Conservation (phyloP, 2,329 filamentous ascomycete species). For the Sporothrix euskadiensis region DNA sequence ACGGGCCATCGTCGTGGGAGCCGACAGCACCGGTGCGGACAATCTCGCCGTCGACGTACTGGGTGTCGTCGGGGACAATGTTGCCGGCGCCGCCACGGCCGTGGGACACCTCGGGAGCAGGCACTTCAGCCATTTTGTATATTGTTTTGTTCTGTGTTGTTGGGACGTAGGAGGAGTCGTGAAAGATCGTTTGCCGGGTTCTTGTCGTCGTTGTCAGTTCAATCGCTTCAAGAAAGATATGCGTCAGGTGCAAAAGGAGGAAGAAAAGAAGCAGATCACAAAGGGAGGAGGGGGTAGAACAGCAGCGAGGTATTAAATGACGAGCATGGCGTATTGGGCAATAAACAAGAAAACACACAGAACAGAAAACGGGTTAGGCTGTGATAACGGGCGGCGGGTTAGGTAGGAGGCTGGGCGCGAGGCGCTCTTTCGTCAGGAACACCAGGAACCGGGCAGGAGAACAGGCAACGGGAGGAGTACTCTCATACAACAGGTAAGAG, state of each 20-base stretch:
- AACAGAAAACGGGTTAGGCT: conserved; percentile 25
- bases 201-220: neutral
- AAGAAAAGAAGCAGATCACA: neutral
- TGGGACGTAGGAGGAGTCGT: neutral
- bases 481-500: neutral
- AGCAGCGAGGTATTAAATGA: conserved; percentile 18
- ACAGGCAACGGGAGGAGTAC: neutral
- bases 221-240: neutral
- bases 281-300: neutral
- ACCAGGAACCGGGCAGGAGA: neutral
- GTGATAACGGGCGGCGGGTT: conserved; percentile 18
- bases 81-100: conserved; percentile 64
- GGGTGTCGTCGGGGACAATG: conserved; percentile 58
- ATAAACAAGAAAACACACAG: neutral
- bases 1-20: conserved; percentile 59
- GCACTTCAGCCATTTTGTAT: neutral
- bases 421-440: neutral
- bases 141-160: neutral
- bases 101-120: conserved; percentile 55
- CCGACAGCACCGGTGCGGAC: conserved; percentile 56
- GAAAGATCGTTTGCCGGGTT: neutral
- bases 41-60: conserved; percentile 64
- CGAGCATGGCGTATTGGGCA: neutral
- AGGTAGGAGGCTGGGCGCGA: neutral
- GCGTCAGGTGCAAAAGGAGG: neutral